A percentile compares a stretch with the other conserved stretches of the same genome.
These are phyloP conservation scores for Rhazya stricta DNA, from an alignment of 257 asterid species.

Conservation along the genomic window DNA sequence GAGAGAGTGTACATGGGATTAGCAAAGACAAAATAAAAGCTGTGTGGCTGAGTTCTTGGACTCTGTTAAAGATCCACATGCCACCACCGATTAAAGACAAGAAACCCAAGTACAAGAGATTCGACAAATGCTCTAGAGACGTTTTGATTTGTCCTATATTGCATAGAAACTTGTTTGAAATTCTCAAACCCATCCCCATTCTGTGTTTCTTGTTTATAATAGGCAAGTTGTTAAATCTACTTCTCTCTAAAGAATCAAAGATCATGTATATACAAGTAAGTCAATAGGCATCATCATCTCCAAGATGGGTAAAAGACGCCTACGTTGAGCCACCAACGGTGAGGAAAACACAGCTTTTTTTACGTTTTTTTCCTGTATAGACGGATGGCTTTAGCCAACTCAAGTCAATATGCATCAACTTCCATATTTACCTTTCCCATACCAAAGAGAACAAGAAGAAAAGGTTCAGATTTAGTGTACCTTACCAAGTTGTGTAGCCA, in stretches of 20 bases:
- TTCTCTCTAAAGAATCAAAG: background rate
- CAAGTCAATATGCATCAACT: slow-evolving; percentile 24
- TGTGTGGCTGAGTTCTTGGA: slow-evolving; percentile 32
- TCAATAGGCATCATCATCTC: slow-evolving; percentile 36
- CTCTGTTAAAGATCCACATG: slow-evolving; percentile 33
- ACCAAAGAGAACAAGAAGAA: background rate
- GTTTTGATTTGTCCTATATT: background rate
- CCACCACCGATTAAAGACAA: slow-evolving; percentile 47
- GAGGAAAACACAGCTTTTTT: slow-evolving; percentile 1
- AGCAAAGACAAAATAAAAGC: slow-evolving; percentile 38
- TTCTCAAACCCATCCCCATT: background rate
- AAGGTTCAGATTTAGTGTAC: background rate
- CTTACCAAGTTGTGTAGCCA: background rate
- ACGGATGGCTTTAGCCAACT: slow-evolving; percentile 12
- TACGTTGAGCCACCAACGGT: slow-evolving; percentile 53
- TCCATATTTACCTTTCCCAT: slow-evolving; percentile 2
- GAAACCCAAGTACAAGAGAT: slow-evolving; percentile 40
- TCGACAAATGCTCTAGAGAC: slow-evolving; percentile 43
- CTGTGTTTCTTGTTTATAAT: slow-evolving; percentile 13
- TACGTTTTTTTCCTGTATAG: background rate
- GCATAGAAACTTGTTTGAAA: slow-evolving; percentile 6
- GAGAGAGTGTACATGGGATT: slow-evolving; percentile 29
- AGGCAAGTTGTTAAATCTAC: slow-evolving; percentile 27
- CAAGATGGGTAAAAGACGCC: slow-evolving; percentile 26
- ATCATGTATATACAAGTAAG: slow-evolving; percentile 12